Base-by-base conservation (phyloP, 2,329 filamentous ascomycete genomes). In the Cladosporium halotolerans region DNA sequence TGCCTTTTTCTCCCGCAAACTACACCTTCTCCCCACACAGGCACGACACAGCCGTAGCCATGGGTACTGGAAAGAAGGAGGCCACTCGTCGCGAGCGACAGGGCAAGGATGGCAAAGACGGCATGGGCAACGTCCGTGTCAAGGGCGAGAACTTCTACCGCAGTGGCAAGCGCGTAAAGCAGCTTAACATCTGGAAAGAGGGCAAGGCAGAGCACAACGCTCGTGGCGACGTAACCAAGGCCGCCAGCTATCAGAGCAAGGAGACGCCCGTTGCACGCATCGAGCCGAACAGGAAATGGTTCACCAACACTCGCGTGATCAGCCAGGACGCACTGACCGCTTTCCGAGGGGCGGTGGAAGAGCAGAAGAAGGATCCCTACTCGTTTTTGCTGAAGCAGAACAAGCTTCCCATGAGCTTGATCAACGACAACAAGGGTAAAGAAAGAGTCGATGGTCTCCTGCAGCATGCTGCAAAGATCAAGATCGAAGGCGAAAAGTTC, bases 111-210 rank as follows among this genome's bases (percentile, higher is more conserved):
- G 81, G 82, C 61, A 51, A 51, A 44, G 86, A 93, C 82, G 89
- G 89, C 70, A 89, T 96, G 82, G 84, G 76, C 65, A 97, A 97
- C 75, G 88, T 97, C 67, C 89, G 85, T 66, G 79, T 84, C 64
- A 99, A 99, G 76, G 93, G 93, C 74, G 92, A 97, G 79, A 97
- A 97, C 78, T 99, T 97, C 76, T 97, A 97, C 77, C 84, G 79
- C 63, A 72, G 73, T 77, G 89, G 88, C 64, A 96, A 96, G 76
- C 90, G 89, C 74, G 80, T 95, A 62, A 95, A 92, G 77, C 81
- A 80, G 58, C 74, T 97, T 69, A 95, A 92, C 70, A 92, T 95
- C 78, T 86, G 88, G 72, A 96, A 93, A 70, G 88, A 91, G 66
- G 89, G 89, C 61, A 89, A 86, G 68, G 82, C 89, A 9, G 82